These are phyloP conservation scores for Przewalskia tangutica DNA, from an alignment of 257 asterid genomes.

Conservation along the genomic window DNA sequence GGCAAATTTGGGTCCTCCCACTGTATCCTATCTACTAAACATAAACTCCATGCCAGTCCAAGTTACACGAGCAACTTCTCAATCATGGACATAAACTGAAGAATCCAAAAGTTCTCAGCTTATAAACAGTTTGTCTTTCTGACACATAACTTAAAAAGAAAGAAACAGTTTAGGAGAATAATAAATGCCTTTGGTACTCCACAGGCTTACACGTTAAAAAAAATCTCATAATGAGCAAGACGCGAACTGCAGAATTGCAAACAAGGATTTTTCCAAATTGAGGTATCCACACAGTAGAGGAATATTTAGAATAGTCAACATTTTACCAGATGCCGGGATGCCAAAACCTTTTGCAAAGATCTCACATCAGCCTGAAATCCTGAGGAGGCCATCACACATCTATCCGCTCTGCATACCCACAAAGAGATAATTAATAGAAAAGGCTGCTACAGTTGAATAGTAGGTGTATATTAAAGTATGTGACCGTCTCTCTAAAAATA, in stretches of 20 bases:
- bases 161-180: not conserved
- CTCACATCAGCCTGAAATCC: slow-evolving; percentile 97
- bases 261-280: not conserved
- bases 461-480: too few relatives aligned
- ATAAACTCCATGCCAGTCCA: not conserved
- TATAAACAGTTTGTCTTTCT: not conserved
- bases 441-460: not conserved
- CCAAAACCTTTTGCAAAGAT: slow-evolving; percentile 67
- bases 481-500: too few relatives aligned
- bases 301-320: not conserved
- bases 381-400: slow-evolving; percentile 79
- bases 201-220: not conserved
- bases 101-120: not conserved
- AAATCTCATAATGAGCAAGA: not conserved
- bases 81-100: not conserved
- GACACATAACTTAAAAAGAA: not conserved
- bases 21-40: not conserved
- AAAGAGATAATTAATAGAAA: not conserved
- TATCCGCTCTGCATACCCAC: slow-evolving; percentile 52
- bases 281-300: not conserved
- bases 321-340: slow-evolving; percentile 35
- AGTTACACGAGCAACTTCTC: not conserved
- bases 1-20: not conserved
- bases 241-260: not conserved
- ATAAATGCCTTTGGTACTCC: not conserved